Evolutionary conservation across 371 early-diverging fungal genomes (phyloP), one percentile per base, ranked within the genome.

Genomic region (Mortierella sp.): DNA sequence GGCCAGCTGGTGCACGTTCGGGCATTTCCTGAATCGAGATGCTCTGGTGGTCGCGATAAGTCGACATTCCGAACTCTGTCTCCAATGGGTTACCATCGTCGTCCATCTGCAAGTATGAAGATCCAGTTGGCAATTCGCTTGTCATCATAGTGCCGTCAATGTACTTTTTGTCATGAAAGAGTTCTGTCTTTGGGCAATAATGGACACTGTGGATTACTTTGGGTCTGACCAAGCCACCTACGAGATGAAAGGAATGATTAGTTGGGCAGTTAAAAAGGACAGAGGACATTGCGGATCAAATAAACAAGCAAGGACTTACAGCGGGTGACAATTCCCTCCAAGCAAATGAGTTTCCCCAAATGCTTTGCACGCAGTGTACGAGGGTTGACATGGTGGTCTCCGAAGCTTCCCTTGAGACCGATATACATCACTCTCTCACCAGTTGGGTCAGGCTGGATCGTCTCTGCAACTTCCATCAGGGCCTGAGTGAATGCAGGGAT

Each of bases 21-120:
- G 99, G 99, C 99, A 99, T 99, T 88, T 99, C 99, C 87, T 99
- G 99, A 52, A 99, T 89, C 65, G 92, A 95, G 69, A 98, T 89
- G 4, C 95, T 96, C 86, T 99, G 99, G 79, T 96, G 96, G 86
- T 99, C 98, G 16, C 95, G 87, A 85, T 99, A 99, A 8, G 91
- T 90, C 64, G 96, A 96, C 77, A 92, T 90, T 22, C 99, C 99
- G 84, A 94, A 99, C 85, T 99, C 99, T 2, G 99, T 96, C 3
- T 92, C 92, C 60, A 99, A 84, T 13, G 95, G 90, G 79, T 97
- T 94, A 16, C 97, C 98, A 52, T 95, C 92, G n/a, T 93, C 95
- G 84, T 99, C 99, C 77, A 92, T 90, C 1, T 96, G 95, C n/a
- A 94, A 93, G 67, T 95, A 95, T 2, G 90, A 90, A 21, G 92